Conservation (phyloP, 768 basidiomycete species). For the Lactarius deliciosus region DNA sequence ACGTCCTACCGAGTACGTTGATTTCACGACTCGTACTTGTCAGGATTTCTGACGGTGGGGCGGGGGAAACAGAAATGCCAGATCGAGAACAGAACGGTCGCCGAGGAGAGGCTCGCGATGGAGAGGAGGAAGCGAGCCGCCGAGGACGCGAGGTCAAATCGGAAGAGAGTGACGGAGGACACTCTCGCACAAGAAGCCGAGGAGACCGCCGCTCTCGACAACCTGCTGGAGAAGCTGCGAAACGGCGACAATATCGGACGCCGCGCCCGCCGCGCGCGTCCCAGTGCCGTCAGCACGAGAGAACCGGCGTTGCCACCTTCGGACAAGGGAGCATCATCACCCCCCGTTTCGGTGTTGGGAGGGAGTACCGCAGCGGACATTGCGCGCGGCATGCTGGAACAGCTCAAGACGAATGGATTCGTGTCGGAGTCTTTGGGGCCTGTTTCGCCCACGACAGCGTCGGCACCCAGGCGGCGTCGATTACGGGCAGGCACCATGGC, state of each 20-base stretch:
- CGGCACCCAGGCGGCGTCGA: constrained; percentile 29
- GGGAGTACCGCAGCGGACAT: constrained; percentile 50
- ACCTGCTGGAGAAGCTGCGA: constrained; percentile 65
- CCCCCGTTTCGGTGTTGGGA: constrained; percentile 34
- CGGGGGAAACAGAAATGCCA: constrained; percentile 74
- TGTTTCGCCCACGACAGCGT: constrained; percentile 29
- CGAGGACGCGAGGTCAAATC: constrained; percentile 59
- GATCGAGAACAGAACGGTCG: constrained; percentile 68
- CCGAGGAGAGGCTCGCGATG: constrained; percentile 64
- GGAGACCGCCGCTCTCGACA: constrained; percentile 62
- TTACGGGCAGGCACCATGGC: constrained; percentile 27
- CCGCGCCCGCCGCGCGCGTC: constrained; percentile 51
- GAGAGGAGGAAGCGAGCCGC: constrained; percentile 69
- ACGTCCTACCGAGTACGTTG: constrained; percentile 80
- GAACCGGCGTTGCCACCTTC: constrained; percentile 38
- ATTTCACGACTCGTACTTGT: not conserved
- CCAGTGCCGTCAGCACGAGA: constrained; percentile 39
- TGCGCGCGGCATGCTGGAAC: constrained; percentile 75
- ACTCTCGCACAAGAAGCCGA: constrained; percentile 46
- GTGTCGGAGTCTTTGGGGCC: constrained; percentile 34
- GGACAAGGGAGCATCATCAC: constrained; percentile 31
- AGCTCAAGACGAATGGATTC: constrained; percentile 71
- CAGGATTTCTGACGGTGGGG: constrained; percentile 9
- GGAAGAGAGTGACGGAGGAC: constrained; percentile 49
- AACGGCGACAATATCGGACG: constrained; percentile 66